Evolutionary conservation across 2,329 filamentous ascomycete species (phyloP), one percentile per base, ranked within the genome.

Genomic region (Penicillium sp.): DNA sequence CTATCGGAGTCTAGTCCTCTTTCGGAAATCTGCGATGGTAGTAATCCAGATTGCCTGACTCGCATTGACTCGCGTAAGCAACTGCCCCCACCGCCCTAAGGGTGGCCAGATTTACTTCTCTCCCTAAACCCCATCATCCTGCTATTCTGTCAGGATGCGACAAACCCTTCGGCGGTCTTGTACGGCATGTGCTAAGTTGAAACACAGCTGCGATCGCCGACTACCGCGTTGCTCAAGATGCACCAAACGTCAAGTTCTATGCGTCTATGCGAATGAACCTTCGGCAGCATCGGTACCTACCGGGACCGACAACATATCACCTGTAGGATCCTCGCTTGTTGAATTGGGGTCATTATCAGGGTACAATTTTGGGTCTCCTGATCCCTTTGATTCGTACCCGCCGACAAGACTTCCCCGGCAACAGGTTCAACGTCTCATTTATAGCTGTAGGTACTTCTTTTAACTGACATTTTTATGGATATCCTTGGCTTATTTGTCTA

Each of bases 311-410:
- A 43, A 60, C 26, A 34, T 44, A 34, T 42, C 45, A 55, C 53
- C 44, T 42, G 19, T 46, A 55, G 49, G 29, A 23, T 36, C 39
- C 11, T 23, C 47, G 31, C 26, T 52, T 43, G 45, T 28, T 10
- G 31, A 44, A 28, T 40, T n/a, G 13, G 31, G 43, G 14, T 57
- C 49, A 46, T 60, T 67, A 59, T 60, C 54, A 33, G 59, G 37
- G 57, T 71, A 66, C 62, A 67, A 61, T 50, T 60, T 72, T 44
- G 70, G 68, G 1, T 74, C 74, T 8, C 65, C 83, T 31, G 83
- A 85, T 57, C 82, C 82, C 0, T 85, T 85, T 55, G 80, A 84
- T 47, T 80, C 81, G 3, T 84, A 84, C 61, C 83, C 83, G 5
- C 69, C 67, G 19, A 84, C 81, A 0, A 77, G 80, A 53, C 76